phyloP scores from a whole-genome alignment of 2,329 filamentous ascomycete species.

The Talaromyces rugulosus region DNA sequence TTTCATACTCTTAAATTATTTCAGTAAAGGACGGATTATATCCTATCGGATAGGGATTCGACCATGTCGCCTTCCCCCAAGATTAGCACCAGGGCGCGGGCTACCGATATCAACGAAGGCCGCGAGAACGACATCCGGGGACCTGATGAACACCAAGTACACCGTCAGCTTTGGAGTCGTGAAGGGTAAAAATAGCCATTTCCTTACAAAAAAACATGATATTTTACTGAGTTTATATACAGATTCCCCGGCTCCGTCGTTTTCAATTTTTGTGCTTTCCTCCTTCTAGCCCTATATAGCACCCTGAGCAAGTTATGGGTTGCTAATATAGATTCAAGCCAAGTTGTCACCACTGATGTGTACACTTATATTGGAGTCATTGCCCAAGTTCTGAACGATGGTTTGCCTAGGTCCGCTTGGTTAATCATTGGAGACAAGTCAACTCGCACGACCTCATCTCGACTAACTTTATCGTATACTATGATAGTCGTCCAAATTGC shows the following conservation, averaged over 20 bases:
- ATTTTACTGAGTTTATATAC: neutral
- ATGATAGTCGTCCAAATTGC: conserved; percentile 51
- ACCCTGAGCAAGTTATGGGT: conserved; percentile 49
- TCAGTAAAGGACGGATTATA: accelerated
- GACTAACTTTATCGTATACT: conserved; percentile 60
- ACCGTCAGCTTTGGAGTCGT: neutral
- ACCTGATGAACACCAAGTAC: neutral
- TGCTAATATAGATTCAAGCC: conserved; percentile 59
- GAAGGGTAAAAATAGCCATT: neutral
- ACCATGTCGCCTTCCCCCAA: neutral
- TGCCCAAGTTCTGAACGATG: conserved; percentile 67
- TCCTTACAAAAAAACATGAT: neutral
- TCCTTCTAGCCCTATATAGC: neutral
- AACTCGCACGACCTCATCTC: conserved; percentile 47
- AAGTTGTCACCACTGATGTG: conserved; percentile 60
- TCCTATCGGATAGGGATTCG: neutral
- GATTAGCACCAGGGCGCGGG: neutral
- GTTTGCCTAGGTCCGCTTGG: conserved; percentile 65
- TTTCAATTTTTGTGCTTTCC: neutral
- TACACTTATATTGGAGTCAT: conserved; percentile 68
- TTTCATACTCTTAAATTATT: neutral
- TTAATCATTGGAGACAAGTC: conserved; percentile 63
- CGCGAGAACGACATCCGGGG: neutral
- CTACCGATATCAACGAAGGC: neutral
- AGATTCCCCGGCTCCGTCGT: neutral